Evolutionary conservation across 371 early-diverging fungal species (phyloP), one percentile per base, ranked within the genome.

Genomic region (Circinella umbellata): DNA sequence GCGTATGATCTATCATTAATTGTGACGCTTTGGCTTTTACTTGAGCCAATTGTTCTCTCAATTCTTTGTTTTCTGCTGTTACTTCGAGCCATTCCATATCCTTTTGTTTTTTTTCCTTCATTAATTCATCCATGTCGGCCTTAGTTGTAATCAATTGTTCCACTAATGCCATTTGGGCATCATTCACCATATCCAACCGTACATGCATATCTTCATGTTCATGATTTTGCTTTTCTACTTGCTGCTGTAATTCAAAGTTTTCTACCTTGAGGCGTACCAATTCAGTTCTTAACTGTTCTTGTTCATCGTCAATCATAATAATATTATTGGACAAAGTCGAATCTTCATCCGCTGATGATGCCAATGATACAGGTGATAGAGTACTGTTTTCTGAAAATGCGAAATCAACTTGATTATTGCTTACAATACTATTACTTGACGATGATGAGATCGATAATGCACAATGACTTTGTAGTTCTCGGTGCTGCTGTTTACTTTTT

Each of bases 111-210:
- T 74, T 72, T 48, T 79, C 75, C 8, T 69, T 69, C 46, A 69
- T 59, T 1, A 73, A 18, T 14, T 73, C 76, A 14, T 82, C 82
- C 72, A 78, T 70, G 14, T 80, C 78, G 3, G 68, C 62, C 64
- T 80, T 75, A 57, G 80, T 68, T 1, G 63, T 37, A 0, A 80
- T 61, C 9, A 84, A 66, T 60, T 74, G 70, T 6, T 82, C 82
- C 1, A 82, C 70, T 0, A 84, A 69, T 13, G 78, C 78, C 68
- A 79, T 69, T 36, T 84, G 85, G 0, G 78, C 80, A 20, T 84
- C 84, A n/a, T 71, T 78, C n/a, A 78, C 76, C 80, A 80, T 82
- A 59, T 78, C 79, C 7, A 80, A 68, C 17, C 74, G 72, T 4
- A 72, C 63, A 35, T 75, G 76, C 8, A 76, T 49, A 57, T 74